Conservation (phyloP, 2,329 filamentous ascomycete species). For the Xylaria hypoxylon region DNA sequence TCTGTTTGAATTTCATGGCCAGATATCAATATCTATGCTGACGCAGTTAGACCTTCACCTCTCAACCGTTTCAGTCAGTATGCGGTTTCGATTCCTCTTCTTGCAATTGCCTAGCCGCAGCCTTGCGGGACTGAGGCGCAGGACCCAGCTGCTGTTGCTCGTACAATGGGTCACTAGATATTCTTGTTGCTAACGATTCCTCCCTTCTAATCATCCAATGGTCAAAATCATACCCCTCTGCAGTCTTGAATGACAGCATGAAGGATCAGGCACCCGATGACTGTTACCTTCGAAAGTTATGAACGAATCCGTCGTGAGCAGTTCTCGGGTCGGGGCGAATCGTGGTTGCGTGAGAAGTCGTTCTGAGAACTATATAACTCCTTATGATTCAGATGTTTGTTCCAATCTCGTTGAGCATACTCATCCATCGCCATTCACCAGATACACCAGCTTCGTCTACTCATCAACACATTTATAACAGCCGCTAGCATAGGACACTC, state of each 20-base stretch:
- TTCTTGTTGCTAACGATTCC: conserved; percentile 21
- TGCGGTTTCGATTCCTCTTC: conserved; percentile 19
- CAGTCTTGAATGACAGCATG: conserved; percentile 30
- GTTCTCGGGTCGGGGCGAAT: conserved; percentile 28
- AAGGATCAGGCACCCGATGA: conserved; percentile 37
- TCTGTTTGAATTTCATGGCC: background rate
- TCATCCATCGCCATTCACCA: conserved; percentile 22
- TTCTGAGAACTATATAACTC: conserved; percentile 43
- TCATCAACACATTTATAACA: conserved; percentile 12
- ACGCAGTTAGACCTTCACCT: conserved; percentile 13
- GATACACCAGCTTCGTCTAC: conserved; percentile 13
- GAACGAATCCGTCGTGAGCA: conserved; percentile 41
- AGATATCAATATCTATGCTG: conserved; percentile 18
- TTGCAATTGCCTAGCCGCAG: conserved; percentile 39
- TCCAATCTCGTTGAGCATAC: conserved; percentile 20
- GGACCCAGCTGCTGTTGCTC: conserved; percentile 37
- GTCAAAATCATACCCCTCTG: conserved; percentile 37
- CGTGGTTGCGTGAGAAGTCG: conserved; percentile 29
- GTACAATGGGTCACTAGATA: conserved; percentile 29
- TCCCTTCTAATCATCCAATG: conserved; percentile 10
- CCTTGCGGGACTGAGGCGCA: conserved; percentile 43
- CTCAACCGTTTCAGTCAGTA: conserved; percentile 15
- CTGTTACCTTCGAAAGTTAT: conserved; percentile 41
- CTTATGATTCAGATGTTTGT: conserved; percentile 27
- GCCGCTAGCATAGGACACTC: background rate